Percentiles rank a stretch among this genome's conserved stretches.
Evolutionary conservation across 257 asterid genomes (phyloP).

Genomic region (Plantago elongata): DNA sequence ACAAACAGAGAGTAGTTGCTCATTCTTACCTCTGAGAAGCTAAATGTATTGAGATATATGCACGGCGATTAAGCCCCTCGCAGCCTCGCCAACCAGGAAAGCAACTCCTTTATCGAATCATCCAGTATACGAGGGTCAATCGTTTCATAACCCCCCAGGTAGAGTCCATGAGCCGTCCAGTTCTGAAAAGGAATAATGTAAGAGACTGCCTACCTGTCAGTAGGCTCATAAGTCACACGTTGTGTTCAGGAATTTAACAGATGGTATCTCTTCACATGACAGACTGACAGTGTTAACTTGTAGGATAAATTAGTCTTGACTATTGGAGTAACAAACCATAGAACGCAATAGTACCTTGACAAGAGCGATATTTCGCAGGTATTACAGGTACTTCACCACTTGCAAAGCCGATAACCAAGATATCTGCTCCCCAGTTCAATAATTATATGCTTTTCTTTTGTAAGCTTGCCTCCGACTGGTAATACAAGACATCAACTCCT

Average conservation of each 20-base stretch:
- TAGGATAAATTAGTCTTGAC: too few species aligned
- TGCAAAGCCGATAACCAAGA: conserved; percentile 90
- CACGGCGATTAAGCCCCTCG: conserved; percentile 59
- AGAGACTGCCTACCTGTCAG: too few species aligned
- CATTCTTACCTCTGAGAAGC: conserved; percentile 60
- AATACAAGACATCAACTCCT: conserved; percentile 92
- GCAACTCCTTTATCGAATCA: conserved; percentile 77
- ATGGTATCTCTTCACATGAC: too few species aligned
- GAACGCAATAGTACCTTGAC: conserved; percentile 58
- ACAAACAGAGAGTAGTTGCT: not conserved
- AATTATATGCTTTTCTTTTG: conserved; percentile 66
- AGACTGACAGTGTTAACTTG: too few species aligned
- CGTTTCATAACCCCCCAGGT: conserved; percentile 85
- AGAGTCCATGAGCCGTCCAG: conserved; percentile 93
- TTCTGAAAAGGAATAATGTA: conserved; percentile 40
- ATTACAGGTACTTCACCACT: conserved; percentile 86
- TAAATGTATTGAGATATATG: conserved; percentile 68
- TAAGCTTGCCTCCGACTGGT: conserved; percentile 96
- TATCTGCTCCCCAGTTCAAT: conserved; percentile 94
- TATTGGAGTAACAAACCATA: too few species aligned
- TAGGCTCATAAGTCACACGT: too few species aligned
- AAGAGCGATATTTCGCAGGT: conserved; percentile 87
- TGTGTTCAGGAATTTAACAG: too few species aligned
- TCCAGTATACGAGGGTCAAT: conserved; percentile 57
- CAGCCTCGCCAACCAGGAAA: conserved; percentile 73